Evolutionary conservation across 495 filamentous ascomycete species (phyloP), one percentile per base, ranked within the genome.

Genomic region (Viridothelium virens): DNA sequence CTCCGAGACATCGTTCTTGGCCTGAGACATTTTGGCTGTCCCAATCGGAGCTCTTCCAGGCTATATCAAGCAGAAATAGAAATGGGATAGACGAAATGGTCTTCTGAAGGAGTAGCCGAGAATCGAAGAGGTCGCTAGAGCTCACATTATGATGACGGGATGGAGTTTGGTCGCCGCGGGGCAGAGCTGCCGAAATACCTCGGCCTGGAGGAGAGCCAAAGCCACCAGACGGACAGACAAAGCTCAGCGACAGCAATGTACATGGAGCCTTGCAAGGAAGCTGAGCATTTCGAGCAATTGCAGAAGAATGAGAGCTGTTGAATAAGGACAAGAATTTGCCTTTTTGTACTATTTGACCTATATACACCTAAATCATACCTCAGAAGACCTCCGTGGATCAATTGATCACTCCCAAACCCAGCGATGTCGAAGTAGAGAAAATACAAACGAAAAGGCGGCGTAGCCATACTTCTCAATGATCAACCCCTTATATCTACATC

Each of bases 1-100:
- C 47, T 65, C 47, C 37, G 69, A 67, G 16, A 53, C 64, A 39
- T 72, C 69, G 53, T 68, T 70, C 47, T 67, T 70, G 63, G 71
- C 53, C 14, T 59, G 53, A 59, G 53, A 33, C 53, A 59, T 59
- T 11, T 18, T 36, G 11, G 6, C 5, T 2, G 6, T 9, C 36
- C 31, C 53, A 5, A 34, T 10, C 31, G 7, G 41, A 44, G 53
- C n/a, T 36, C 11, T 10, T 7, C 1, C n/a, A 36, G 6, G 36
- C 53, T 7, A 59, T 6, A 9, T 9, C 33, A 6, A 36, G 36
- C 5, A 59, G 1, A 59, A 10, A 1, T 34, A 36, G 31, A 5
- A 36, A 36, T 10, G 36, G 0, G 3, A 34, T 3, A 33, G 31
- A 33, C 3, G 31, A 59, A 34, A 59, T 11, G 53, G 36, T 9